Evolutionary conservation across 1,284 basidiomycete genomes (phyloP), one percentile per base, ranked within the genome.

Genomic region (Tilletia setariae): DNA sequence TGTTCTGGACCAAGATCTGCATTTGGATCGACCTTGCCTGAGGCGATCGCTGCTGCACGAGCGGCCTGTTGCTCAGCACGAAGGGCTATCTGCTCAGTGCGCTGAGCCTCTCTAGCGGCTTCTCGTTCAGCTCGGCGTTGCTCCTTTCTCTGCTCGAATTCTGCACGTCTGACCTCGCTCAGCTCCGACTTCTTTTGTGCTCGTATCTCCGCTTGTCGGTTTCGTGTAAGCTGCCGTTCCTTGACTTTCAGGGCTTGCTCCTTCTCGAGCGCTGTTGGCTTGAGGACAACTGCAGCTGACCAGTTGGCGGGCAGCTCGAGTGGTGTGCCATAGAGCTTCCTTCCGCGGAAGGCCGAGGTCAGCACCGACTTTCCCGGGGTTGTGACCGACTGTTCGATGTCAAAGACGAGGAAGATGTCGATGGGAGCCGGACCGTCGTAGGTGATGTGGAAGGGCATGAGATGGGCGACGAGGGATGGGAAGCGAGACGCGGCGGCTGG

Each of bases 381-480:
- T n/a, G 25, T 30, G 19, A n/a, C 30, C 2, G 63, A 25, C 15
- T 28, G 42, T 28, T 46, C 47, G 47, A 44, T 42, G 16, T 44
- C 44, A 2, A 71, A 67, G 13, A 74, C 68, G 63, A 76, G 66
- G 42, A 74, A 76, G 19, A 68, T 68, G 47, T 74, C 68, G 61
- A 76, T 63, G 1, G 75, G 73, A 0, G 75, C 75, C 0, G 70
- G 67, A 9, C 75, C 75, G 62, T 71, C 63, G 65, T 76, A 76
- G 53, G 72, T 70, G 53, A 76, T 72, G 66, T 61, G 63, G 56
- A 76, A 73, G 8, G 75, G 75, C 75, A 76, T 76, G 4, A 76
- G 70, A 64, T 76, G 74, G 28, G 74, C 71, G 28, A 61, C 56
- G 28, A 61, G 28, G 28, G 56, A 11, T 7, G 56, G 56, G 56